phyloP scores from a whole-genome alignment of 78 protist genomes.

The Cyanophora paradoxa region DNA sequence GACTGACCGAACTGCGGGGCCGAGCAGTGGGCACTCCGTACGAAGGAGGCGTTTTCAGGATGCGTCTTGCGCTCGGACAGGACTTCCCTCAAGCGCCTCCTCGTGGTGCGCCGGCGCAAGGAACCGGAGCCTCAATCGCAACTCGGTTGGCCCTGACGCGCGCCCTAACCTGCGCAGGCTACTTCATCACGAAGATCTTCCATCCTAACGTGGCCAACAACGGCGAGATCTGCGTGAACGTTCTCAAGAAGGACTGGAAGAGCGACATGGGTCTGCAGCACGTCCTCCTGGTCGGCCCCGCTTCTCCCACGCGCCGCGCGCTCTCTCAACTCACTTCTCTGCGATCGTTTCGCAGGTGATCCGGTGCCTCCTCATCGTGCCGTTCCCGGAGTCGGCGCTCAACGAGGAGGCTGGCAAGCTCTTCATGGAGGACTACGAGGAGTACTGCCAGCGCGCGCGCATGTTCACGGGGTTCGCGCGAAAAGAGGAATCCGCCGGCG shows the following conservation, averaged over 20 bases:
- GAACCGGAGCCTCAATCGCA: too few relatives aligned
- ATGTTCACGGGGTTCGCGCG: conserved; percentile 75
- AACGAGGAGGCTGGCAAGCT: conserved; percentile 96
- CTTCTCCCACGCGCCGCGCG: too few relatives aligned
- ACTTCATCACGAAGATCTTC: conserved; percentile 88
- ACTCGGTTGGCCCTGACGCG: not conserved
- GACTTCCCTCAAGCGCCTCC: conserved; percentile 93
- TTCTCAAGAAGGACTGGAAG: conserved; percentile 95
- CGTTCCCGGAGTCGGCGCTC: conserved; percentile 96
- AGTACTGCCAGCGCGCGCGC: conserved; percentile 70
- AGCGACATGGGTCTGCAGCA: conserved; percentile 75
- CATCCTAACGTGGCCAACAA: conserved; percentile 91
- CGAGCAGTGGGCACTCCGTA: conserved; percentile 88
- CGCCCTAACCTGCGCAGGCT: conserved; percentile 23
- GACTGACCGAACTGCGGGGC: not conserved
- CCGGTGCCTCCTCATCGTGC: conserved; percentile 90
- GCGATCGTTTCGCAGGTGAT: conserved; percentile 67
- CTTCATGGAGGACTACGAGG: conserved; percentile 84
- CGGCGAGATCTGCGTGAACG: conserved; percentile 98
- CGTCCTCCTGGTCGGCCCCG: conserved; percentile 79
- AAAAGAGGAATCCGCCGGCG: not conserved
- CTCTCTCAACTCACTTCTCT: conserved; percentile 6
- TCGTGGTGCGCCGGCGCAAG: conserved; percentile 57
- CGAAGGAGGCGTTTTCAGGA: conserved; percentile 83
- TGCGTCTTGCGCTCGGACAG: conserved; percentile 57